phyloP scores from a whole-genome alignment of 2,329 filamentous ascomycete genomes.

The Phialemonium atrogriseum region DNA sequence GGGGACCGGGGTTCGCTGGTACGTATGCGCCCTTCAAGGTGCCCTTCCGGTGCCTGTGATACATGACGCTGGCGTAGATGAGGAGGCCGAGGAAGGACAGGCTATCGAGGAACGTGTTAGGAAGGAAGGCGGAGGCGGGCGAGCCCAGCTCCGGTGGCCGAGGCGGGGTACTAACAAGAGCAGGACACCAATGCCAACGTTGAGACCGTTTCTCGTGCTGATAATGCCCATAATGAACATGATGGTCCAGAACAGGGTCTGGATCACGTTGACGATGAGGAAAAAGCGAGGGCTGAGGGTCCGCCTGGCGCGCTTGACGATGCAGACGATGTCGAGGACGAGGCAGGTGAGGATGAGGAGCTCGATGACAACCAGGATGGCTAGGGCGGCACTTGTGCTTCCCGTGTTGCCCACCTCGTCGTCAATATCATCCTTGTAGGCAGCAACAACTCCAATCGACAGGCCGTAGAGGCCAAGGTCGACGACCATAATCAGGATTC shows the following conservation, averaged over 20 bases:
- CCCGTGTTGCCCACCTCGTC: slow-evolving; percentile 11
- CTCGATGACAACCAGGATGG: slow-evolving; percentile 15
- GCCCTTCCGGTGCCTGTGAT: slow-evolving; percentile 17
- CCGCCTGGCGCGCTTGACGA: slow-evolving; percentile 21
- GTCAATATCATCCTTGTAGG: slow-evolving; percentile 10
- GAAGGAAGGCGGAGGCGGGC: too few relatives aligned
- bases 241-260: slow-evolving; percentile 18
- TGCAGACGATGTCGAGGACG: slow-evolving; percentile 21
- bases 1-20: too few relatives aligned
- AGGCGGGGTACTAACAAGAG: slow-evolving; percentile 16
- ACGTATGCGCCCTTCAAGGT: slow-evolving; percentile 12
- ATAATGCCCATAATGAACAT: slow-evolving; percentile 18
- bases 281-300: slow-evolving; percentile 23
- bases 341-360: slow-evolving; percentile 18
- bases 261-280: slow-evolving; percentile 19
- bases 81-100: slow-evolving; percentile 23
- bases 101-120: slow-evolving; percentile 10
- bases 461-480: slow-evolving; percentile 16
- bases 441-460: slow-evolving; percentile 10
- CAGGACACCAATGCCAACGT: slow-evolving; percentile 14
- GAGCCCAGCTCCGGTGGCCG: too few relatives aligned
- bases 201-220: slow-evolving; percentile 7
- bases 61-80: slow-evolving; percentile 22
- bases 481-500: slow-evolving; percentile 20
- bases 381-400: slow-evolving; percentile 11